Evolutionary conservation across 495 filamentous ascomycete species (phyloP).

Genomic region (Talaromyces nanjingensis): DNA sequence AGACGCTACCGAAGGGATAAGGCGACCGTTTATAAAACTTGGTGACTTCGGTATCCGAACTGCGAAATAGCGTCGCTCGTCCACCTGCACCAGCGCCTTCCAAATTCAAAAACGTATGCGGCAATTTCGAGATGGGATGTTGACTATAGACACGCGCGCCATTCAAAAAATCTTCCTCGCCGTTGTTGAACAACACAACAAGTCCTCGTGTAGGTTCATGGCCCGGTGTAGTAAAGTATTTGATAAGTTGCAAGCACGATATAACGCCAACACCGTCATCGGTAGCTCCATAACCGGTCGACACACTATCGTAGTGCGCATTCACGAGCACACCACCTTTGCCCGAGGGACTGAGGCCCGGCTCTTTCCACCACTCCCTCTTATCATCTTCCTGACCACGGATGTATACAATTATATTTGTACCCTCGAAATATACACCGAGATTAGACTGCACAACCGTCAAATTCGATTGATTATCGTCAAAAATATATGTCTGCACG

Average conservation of each 20-base stretch:
- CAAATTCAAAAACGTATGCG: constrained; percentile 84
- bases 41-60: constrained; percentile 82
- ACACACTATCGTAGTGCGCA: constrained; percentile 93
- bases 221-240: constrained; percentile 73
- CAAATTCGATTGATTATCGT: constrained; percentile 75
- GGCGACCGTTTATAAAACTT: constrained; percentile 61
- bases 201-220: constrained; percentile 73
- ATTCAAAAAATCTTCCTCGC: constrained; percentile 90
- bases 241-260: constrained; percentile 77
- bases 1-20: constrained; percentile 76
- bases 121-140: constrained; percentile 68
- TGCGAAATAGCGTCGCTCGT: constrained; percentile 77
- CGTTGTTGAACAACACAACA: constrained; percentile 87
- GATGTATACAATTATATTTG: constrained; percentile 88
- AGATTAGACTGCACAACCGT: constrained; percentile 38
- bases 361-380: constrained; percentile 55
- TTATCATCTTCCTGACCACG: constrained; percentile 67
- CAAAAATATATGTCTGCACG: constrained; percentile 51
- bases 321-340: constrained; percentile 84
- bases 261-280: constrained; percentile 91
- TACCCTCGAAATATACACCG: constrained; percentile 78
- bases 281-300: constrained; percentile 84
- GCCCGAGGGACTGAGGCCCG: constrained; percentile 39
- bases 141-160: constrained; percentile 81
- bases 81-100: constrained; percentile 95